Evolutionary conservation across 305 asterid species (phyloP).

Genomic region (Ilex paraguariensis): DNA sequence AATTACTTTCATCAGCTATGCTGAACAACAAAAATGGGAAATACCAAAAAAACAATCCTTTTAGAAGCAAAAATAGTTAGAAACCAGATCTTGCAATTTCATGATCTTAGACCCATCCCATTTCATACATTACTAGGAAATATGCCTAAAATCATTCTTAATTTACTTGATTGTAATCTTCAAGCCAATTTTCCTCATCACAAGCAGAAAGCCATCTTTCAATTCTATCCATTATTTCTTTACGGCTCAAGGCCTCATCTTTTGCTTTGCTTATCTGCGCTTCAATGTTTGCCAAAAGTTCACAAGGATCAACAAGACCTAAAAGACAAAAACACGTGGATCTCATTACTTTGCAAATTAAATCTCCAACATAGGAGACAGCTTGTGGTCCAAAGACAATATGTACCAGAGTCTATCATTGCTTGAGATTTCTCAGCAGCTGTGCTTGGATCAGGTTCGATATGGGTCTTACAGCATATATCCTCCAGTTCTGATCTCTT

Average conservation of each 20-base stretch:
- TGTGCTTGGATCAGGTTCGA: constrained; percentile 83
- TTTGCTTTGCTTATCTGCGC: constrained; percentile 66
- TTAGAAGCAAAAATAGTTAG: too few relatives aligned
- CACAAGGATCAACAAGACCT: constrained; percentile 95
- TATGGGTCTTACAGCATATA: constrained; percentile 62
- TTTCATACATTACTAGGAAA: background rate
- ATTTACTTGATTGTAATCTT: constrained; percentile 73
- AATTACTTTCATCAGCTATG: too few relatives aligned
- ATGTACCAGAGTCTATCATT: constrained; percentile 82
- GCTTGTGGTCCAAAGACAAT: constrained; percentile 7
- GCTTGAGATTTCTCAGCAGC: constrained; percentile 86
- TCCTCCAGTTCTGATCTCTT: constrained; percentile 85
- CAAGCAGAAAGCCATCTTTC: constrained; percentile 95
- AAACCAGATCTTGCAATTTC: background rate
- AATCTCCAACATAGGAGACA: background rate
- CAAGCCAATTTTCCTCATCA: constrained; percentile 96
- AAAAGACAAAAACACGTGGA: constrained; percentile 6
- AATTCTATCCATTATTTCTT: constrained; percentile 76
- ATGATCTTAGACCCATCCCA: background rate
- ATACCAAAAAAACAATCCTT: too few relatives aligned
- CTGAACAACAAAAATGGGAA: too few relatives aligned
- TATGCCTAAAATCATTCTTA: constrained; percentile 1
- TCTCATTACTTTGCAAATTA: constrained; percentile 11
- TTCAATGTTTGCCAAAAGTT: constrained; percentile 77
- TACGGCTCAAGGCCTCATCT: constrained; percentile 78